Evolutionary conservation across 2,329 filamentous ascomycete genomes (phyloP), one percentile per base, ranked within the genome.

Genomic region (Zalaria sp.): DNA sequence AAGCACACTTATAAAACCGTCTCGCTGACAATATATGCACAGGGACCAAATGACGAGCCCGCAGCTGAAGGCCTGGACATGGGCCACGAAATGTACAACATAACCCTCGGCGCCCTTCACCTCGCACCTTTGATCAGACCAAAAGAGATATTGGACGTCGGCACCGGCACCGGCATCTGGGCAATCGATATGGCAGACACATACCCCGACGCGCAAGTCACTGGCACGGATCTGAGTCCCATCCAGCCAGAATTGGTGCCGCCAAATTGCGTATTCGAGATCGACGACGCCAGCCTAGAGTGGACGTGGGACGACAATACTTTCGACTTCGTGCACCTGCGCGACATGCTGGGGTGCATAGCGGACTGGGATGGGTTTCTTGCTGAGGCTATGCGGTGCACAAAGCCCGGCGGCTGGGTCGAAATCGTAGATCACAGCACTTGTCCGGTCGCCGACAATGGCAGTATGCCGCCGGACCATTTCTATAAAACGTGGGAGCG

Each of bases 191-290:
- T 66, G 9, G 54, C 51, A 25, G 52, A 56, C 45, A 50, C 48
- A 27, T 55, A 52, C 43, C 50, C 51, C 32, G 41, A 49, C 10
- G 48, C 50, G 26, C 51, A 56, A 26, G 60, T 73, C 34, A 61
- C 61, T 3, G 69, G 68, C 34, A 65, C 60, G 25, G 67, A 71
- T 48, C 60, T 71, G 37, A 66, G 63, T 1, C 66, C 68, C 32
- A 71, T 70, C 38, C 68, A 71, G 47, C 68, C 67, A 3, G 52
- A 54, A 42, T 65, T 63, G 58, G 62, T 69, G 1, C 66, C 67
- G 0, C 59, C 63, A 2, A 70, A 69, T 48, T 62, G 60, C 46
- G 49, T 54, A 26, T 70, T 69, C 48, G 62, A 68, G 41, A 60
- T 71, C 41, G 67, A 70, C 53, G 66, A 70, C 39, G 56, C 63